These are phyloP conservation scores for Pseudotulostoma volvatum DNA, from an alignment of 495 filamentous ascomycete genomes.

Conservation along the genomic window DNA sequence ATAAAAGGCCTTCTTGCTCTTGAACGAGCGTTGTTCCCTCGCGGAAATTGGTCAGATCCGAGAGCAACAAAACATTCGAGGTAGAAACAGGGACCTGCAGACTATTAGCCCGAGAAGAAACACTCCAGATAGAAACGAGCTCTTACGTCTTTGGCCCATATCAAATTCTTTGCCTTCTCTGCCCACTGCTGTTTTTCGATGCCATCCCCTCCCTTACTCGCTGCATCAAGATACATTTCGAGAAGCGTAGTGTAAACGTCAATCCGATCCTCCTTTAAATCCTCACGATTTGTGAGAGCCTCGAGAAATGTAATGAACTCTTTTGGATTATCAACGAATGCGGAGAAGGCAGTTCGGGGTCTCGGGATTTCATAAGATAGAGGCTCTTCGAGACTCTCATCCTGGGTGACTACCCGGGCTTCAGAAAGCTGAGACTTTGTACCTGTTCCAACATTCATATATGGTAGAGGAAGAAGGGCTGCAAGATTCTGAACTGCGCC, in stretches of 20 bases:
- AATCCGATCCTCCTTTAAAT: conserved; percentile 51
- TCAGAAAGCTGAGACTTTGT: conserved; percentile 24
- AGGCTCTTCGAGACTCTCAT: conserved; percentile 7
- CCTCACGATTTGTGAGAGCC: conserved; percentile 52
- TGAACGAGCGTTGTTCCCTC: conserved; percentile 86
- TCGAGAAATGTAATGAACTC: conserved; percentile 88
- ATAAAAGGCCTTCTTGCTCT: conserved; percentile 79
- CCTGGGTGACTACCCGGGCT: conserved; percentile 13
- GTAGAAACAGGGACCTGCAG: conserved; percentile 69
- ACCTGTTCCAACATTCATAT: conserved; percentile 48
- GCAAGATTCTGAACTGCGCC: conserved; percentile 70
- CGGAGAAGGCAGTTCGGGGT: conserved; percentile 85
- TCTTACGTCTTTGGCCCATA: conserved; percentile 54
- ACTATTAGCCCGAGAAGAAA: conserved; percentile 8
- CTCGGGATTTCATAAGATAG: conserved; percentile 40
- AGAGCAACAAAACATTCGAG: conserved; percentile 83
- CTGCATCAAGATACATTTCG: conserved; percentile 91
- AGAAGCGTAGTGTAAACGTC: conserved; percentile 94
- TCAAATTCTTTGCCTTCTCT: conserved; percentile 66
- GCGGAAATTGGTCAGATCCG: conserved; percentile 75
- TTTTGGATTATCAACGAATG: conserved; percentile 83
- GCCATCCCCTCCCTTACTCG: conserved; percentile 51
- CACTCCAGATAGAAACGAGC: background rate
- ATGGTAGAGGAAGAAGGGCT: conserved; percentile 67
- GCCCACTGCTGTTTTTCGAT: conserved; percentile 68